These are phyloP conservation scores for Penicillium sp. DNA, from an alignment of 2,329 filamentous ascomycete species.

Conservation along the genomic window DNA sequence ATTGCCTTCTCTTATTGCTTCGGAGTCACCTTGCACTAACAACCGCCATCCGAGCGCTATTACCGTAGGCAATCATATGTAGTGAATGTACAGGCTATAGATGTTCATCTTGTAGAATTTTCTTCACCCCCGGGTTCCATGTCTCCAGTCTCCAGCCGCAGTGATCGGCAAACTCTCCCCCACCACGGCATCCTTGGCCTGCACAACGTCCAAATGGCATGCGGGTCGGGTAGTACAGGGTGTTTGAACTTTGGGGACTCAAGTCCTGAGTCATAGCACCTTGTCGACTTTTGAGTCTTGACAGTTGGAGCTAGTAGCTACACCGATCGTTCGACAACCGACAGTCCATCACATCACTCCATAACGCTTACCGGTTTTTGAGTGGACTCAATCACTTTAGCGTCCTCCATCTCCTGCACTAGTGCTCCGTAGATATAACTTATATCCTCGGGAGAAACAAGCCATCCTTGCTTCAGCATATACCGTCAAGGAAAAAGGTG, in stretches of 20 bases:
- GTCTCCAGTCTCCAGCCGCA: slow-evolving; percentile 8
- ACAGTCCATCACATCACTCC: background rate
- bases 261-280: background rate
- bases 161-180: slow-evolving; percentile 23
- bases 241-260: no score
- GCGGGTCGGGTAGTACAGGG: slow-evolving; percentile 27
- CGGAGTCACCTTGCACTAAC: background rate
- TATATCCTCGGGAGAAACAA: background rate
- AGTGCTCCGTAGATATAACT: background rate
- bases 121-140: background rate
- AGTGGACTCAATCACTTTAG: background rate
- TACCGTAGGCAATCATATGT: background rate
- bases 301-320: background rate
- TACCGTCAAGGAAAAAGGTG: background rate
- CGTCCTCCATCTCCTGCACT: background rate
- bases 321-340: background rate
- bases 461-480: background rate
- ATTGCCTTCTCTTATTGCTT: background rate
- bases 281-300: background rate
- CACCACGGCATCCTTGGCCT: slow-evolving; percentile 18
- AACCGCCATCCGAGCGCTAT: background rate
- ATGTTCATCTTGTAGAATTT: background rate
- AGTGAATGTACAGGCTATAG: no score
- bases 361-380: background rate
- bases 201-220: slow-evolving; percentile 23